Conservation (phyloP, 2,329 filamentous ascomycete genomes). For the Venturia effusa region DNA sequence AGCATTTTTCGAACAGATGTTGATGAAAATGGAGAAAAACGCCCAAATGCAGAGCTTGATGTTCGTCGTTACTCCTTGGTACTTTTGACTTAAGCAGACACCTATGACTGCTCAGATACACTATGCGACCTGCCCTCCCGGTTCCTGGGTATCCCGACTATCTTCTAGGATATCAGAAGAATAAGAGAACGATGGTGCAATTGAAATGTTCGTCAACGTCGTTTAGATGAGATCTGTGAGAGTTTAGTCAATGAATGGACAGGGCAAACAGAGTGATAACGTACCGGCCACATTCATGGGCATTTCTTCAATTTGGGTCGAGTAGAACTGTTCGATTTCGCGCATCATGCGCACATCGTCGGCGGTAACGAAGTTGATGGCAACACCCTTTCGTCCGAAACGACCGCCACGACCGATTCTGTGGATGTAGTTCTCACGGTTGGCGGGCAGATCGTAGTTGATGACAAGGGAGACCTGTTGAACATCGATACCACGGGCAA, state of each 20-base stretch:
- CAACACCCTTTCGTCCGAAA: constrained; percentile 99
- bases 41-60: constrained; percentile 7
- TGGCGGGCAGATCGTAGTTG: constrained; percentile 98
- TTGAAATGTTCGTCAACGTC: constrained; percentile 9
- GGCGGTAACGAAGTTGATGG: constrained; percentile 99
- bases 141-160: constrained; percentile 5
- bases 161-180: constrained; percentile 11
- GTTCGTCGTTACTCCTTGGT: constrained; percentile 6
- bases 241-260: neutral
- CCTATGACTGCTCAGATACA: constrained; percentile 2
- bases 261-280: constrained; percentile 19
- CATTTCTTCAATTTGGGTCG: constrained; percentile 99
- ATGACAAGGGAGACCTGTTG: constrained; percentile 99
- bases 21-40: constrained; percentile 4
- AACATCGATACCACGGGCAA: constrained; percentile 99
- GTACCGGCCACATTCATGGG: constrained; percentile 76
- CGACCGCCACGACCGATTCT: constrained; percentile 98
- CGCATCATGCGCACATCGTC: constrained; percentile 99
- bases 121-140: constrained; percentile 1
- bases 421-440: constrained; percentile 99
- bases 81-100: neutral
- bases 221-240: constrained; percentile 8
- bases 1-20: constrained; percentile 3
- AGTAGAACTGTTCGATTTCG: constrained; percentile 99
- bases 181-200: constrained; percentile 5